These are phyloP conservation scores for Aspergillus latus DNA, from an alignment of 2,329 filamentous ascomycete genomes.

Conservation along the genomic window DNA sequence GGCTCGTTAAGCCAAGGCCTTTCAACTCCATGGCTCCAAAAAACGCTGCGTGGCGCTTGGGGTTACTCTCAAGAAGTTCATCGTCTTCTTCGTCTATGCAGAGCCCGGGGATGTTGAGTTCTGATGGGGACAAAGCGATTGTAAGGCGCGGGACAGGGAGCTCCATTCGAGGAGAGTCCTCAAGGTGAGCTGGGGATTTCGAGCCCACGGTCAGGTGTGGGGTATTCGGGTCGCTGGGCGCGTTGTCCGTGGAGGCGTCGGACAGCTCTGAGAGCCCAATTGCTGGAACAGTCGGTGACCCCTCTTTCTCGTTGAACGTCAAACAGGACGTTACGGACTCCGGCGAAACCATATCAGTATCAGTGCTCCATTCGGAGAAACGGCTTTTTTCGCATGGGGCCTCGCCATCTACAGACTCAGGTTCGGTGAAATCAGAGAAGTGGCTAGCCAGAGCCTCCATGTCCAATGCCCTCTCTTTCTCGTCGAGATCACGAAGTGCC, in stretches of 20 bases:
- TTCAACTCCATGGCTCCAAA: constrained; percentile 34
- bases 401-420: constrained; percentile 29
- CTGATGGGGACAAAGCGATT: constrained; percentile 27
- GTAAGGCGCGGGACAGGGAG: constrained; percentile 28
- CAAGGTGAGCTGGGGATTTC: constrained; percentile 30
- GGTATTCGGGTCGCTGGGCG: constrained; percentile 37
- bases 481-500: constrained; percentile 37
- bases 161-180: constrained; percentile 28
- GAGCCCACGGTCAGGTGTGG: constrained; percentile 36
- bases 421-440: constrained; percentile 44
- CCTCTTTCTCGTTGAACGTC: constrained; percentile 31
- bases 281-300: constrained; percentile 22
- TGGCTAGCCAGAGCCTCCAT: constrained; percentile 39
- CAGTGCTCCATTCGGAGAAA: constrained; percentile 44
- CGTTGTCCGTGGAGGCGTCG: constrained; percentile 23
- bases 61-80: constrained; percentile 33
- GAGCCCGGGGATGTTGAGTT: constrained; percentile 33
- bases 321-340: constrained; percentile 39
- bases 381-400: constrained; percentile 37
- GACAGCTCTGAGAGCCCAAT: constrained; percentile 26
- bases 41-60: constrained; percentile 40
- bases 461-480: constrained; percentile 33
- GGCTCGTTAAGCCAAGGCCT: constrained; percentile 28
- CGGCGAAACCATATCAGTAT: constrained; percentile 37
- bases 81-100: constrained; percentile 35